These are phyloP conservation scores for Aspergillus tubingensis DNA, from an alignment of 2,329 filamentous ascomycete genomes.

Conservation along the genomic window DNA sequence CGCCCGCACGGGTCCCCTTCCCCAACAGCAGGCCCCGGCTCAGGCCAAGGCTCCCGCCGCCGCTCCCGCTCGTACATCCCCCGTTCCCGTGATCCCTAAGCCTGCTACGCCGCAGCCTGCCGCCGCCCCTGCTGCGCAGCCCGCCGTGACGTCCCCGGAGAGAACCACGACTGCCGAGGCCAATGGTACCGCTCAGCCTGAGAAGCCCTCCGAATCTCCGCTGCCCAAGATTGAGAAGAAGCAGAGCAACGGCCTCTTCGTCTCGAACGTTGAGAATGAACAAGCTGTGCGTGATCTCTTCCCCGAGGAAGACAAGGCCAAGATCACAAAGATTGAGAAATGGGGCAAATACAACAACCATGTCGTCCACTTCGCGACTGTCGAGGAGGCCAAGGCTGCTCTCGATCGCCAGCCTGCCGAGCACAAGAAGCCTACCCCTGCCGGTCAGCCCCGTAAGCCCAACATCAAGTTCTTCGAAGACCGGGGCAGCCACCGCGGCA, in stretches of 20 bases:
- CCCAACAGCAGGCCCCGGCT: conserved; percentile 35
- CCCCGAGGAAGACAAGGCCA: conserved; percentile 75
- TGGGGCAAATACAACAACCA: conserved; percentile 72
- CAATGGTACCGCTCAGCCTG: conserved; percentile 55
- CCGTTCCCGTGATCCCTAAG: conserved; percentile 47
- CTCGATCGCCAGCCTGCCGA: conserved; percentile 74
- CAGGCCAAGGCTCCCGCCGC: conserved; percentile 32
- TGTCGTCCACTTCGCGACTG: conserved; percentile 79
- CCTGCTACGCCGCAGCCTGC: conserved; percentile 39
- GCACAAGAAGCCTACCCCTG: conserved; percentile 67
- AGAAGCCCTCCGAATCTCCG: conserved; percentile 47
- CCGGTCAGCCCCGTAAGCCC: conserved; percentile 74
- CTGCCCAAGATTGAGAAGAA: conserved; percentile 63
- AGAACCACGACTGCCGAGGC: conserved; percentile 54
- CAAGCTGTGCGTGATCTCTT: conserved; percentile 83
- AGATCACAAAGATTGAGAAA: conserved; percentile 72
- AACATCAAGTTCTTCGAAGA: conserved; percentile 82
- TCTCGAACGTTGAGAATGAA: conserved; percentile 80
- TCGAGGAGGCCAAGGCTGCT: conserved; percentile 78
- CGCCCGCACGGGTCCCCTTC: conserved; percentile 25
- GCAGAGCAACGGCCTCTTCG: conserved; percentile 80
- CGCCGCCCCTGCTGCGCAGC: conserved; percentile 41
- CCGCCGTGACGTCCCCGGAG: conserved; percentile 46
- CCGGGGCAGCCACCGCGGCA: conserved; percentile 57
- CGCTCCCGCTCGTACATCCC: conserved; percentile 39